Conservation (phyloP, 345 rosid species). For the Hibiscus trionum region DNA sequence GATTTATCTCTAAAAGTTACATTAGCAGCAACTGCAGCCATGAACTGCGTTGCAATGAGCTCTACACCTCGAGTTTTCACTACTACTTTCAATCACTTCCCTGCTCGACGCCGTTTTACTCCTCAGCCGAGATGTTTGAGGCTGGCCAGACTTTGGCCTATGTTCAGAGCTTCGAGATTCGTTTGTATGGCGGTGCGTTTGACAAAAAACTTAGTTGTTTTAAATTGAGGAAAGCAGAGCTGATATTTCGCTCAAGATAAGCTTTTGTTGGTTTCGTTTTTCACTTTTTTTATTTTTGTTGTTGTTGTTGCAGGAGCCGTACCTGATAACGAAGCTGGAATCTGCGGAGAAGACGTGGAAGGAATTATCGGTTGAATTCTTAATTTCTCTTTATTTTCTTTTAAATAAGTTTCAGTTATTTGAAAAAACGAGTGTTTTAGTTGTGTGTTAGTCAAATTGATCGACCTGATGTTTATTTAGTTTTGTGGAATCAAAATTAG, state of each 20-base stretch:
- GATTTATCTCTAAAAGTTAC: background rate
- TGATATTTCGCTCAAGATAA: background rate
- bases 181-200: constrained; percentile 82
- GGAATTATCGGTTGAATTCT: constrained; percentile 63
- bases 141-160: constrained; percentile 22
- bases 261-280: background rate
- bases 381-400: background rate
- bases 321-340: constrained; percentile 67
- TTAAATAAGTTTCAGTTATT: background rate
- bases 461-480: background rate
- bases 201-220: background rate
- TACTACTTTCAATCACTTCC: constrained; percentile 15
- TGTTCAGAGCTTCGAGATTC: constrained; percentile 36
- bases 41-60: constrained; percentile 41
- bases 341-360: constrained; percentile 97
- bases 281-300: background rate
- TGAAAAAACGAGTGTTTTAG: background rate
- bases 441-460: background rate
- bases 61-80: constrained; percentile 34
- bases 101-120: constrained; percentile 15
- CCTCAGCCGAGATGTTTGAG: constrained; percentile 17
- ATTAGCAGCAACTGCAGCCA: constrained; percentile 10
- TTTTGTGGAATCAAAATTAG: background rate
- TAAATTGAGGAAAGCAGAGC: background rate
- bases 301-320: constrained; percentile 56